Percentiles rank a stretch among this genome's conserved stretches.
Conservation (phyloP, 23 red algal genomes). For the Porphyridium purpureum region DNA sequence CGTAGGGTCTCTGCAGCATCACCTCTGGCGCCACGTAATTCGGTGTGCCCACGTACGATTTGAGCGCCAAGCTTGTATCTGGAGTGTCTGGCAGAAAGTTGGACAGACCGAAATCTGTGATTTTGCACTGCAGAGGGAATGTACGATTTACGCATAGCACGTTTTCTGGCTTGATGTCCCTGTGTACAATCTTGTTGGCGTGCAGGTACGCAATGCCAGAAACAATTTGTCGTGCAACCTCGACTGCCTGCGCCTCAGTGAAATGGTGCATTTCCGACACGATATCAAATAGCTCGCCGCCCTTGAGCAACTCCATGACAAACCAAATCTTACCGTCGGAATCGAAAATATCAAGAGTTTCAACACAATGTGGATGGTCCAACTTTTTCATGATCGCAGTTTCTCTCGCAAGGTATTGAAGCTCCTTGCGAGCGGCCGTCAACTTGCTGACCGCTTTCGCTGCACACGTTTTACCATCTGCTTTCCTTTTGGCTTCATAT, state of each 20-base stretch:
- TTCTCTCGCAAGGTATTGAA: too few relatives aligned
- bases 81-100: too few relatives aligned
- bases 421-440: too few relatives aligned
- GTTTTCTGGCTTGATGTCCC: conserved; percentile 78
- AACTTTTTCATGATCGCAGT: conserved; percentile 4
- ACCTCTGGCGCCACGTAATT: conserved; percentile 57
- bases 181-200: conserved; percentile 6
- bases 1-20: conserved; percentile 31
- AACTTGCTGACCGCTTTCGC: too few relatives aligned
- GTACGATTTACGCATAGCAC: conserved; percentile 35
- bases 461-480: too few relatives aligned
- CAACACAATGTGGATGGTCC: conserved; percentile 4
- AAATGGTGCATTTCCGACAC: conserved; percentile 5
- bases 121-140: conserved; percentile 42
- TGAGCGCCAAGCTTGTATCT: too few relatives aligned
- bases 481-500: too few relatives aligned
- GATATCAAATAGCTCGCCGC: conserved; percentile 18
- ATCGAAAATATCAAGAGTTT: conserved; percentile 23
- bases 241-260: conserved; percentile 11
- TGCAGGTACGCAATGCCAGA: conserved; percentile 17
- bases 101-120: conserved; percentile 89
- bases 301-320: conserved; percentile 12
- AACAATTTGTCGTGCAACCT: conserved; percentile 8
- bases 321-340: background rate
- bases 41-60: conserved; percentile 57